These are phyloP conservation scores for Rhododendron molle DNA, from an alignment of 148 eudicot species.

Conservation along the genomic window DNA sequence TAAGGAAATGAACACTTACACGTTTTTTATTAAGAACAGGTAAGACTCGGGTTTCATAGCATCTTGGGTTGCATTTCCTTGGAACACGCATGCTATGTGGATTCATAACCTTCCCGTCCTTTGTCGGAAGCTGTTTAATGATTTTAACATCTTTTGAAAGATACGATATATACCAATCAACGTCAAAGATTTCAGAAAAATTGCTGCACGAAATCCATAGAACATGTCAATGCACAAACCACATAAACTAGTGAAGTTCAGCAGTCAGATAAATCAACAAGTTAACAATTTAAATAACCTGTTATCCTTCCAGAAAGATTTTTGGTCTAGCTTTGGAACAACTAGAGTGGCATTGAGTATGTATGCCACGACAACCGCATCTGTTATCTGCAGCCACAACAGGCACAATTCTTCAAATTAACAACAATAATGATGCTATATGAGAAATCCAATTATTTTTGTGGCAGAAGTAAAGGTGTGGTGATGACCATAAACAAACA, in stretches of 20 bases:
- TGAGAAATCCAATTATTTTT: not conserved
- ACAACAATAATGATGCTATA: not conserved
- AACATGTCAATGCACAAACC: not conserved
- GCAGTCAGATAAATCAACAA: not conserved
- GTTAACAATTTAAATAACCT: slow-evolving; percentile 34
- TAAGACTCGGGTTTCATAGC: slow-evolving; percentile 57
- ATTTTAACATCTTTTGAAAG: slow-evolving; percentile 71
- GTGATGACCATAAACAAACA: not conserved
- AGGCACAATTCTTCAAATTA: slow-evolving; percentile 6
- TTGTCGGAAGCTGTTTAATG: slow-evolving; percentile 54
- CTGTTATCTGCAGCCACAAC: slow-evolving; percentile 60
- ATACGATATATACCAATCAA: slow-evolving; percentile 60
- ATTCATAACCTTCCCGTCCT: slow-evolving; percentile 37
- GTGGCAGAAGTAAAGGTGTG: not conserved
- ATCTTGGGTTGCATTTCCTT: slow-evolving; percentile 54
- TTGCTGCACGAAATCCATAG: slow-evolving; percentile 41
- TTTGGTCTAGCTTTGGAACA: slow-evolving; percentile 73
- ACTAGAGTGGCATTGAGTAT: slow-evolving; percentile 80
- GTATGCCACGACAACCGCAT: slow-evolving; percentile 80
- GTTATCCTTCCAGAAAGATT: slow-evolving; percentile 82
- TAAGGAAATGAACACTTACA: slow-evolving; percentile 38
- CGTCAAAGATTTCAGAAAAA: slow-evolving; percentile 71
- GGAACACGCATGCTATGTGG: slow-evolving; percentile 62
- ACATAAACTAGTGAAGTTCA: not conserved
- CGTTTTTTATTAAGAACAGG: slow-evolving; percentile 66